A percentile compares a stretch with the other conserved stretches of the same genome.
These are phyloP conservation scores for Areca catechu DNA, from an alignment of 176 grass and related monocot genomes.

Conservation along the genomic window DNA sequence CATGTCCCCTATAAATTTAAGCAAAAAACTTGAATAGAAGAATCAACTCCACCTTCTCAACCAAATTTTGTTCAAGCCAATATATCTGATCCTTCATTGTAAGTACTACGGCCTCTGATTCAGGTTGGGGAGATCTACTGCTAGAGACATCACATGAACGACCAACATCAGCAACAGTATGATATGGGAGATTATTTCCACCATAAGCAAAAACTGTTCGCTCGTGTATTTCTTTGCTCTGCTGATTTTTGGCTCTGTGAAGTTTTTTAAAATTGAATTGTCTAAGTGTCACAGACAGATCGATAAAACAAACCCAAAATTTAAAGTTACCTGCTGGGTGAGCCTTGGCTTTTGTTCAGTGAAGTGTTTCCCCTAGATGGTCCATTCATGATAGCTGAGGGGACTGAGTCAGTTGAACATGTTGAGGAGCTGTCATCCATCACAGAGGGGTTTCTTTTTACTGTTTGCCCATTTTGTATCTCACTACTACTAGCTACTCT, in stretches of 20 bases:
- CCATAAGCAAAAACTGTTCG: conserved; percentile 20
- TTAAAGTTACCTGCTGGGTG: conserved; percentile 58
- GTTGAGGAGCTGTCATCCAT: conserved; percentile 85
- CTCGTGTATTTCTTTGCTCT: conserved; percentile 42
- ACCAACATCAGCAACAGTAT: conserved; percentile 29
- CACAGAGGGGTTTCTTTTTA: conserved; percentile 41
- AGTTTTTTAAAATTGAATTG: too few species aligned
- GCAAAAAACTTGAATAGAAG: too few species aligned
- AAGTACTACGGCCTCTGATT: conserved; percentile 10
- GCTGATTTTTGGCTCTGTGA: conserved; percentile 39
- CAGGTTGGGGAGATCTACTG: conserved; percentile 30
- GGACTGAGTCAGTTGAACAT: conserved; percentile 71
- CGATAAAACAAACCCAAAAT: neutral
- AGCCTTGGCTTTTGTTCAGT: conserved; percentile 47
- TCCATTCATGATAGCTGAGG: conserved; percentile 45
- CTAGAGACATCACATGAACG: conserved; percentile 15
- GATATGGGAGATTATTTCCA: conserved; percentile 26
- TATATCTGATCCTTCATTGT: too few species aligned
- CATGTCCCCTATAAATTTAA: too few species aligned
- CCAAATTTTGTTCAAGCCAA: too few species aligned
- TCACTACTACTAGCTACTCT: conserved; percentile 36
- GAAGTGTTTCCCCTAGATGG: conserved; percentile 49
- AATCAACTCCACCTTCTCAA: too few species aligned
- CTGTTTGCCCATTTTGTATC: conserved; percentile 50
- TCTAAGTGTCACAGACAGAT: too few species aligned